Conservation (phyloP, 108 stramenopile species). For the Craspedostauros australis region DNA sequence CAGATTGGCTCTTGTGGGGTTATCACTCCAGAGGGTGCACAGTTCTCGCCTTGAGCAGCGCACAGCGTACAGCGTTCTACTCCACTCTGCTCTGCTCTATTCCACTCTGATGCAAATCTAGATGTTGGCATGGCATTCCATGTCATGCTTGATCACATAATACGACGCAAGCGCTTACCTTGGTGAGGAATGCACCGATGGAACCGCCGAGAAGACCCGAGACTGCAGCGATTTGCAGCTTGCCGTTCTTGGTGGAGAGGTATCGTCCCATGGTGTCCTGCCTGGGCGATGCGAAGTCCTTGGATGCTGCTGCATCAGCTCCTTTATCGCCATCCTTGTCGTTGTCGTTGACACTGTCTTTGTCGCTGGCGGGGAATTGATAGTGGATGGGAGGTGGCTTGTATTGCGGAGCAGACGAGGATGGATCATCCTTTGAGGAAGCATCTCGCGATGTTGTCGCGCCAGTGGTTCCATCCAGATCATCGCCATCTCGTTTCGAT, state of each 20-base stretch:
- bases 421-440: background rate
- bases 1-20: background rate
- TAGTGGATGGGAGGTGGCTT: slow-evolving; percentile 32
- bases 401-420: background rate
- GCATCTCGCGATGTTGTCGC: background rate
- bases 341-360: background rate
- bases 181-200: slow-evolving; percentile 46
- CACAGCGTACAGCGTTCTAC: too few species aligned
- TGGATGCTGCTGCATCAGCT: background rate
- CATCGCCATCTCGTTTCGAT: too few species aligned
- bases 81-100: too few species aligned
- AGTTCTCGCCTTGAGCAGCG: background rate
- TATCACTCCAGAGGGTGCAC: background rate
- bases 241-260: slow-evolving; percentile 53
- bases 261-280: slow-evolving; percentile 62
- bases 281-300: slow-evolving; percentile 48
- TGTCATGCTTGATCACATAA: too few species aligned
- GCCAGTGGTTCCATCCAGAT: too few species aligned
- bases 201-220: slow-evolving; percentile 44
- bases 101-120: background rate
- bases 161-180: slow-evolving; percentile 27
- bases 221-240: slow-evolving; percentile 34
- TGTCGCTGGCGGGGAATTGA: slow-evolving; percentile 16
- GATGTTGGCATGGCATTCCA: too few species aligned
- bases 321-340: background rate